Conservation (phyloP, 2,329 filamentous ascomycete genomes). For the Aspergillus sp. region DNA sequence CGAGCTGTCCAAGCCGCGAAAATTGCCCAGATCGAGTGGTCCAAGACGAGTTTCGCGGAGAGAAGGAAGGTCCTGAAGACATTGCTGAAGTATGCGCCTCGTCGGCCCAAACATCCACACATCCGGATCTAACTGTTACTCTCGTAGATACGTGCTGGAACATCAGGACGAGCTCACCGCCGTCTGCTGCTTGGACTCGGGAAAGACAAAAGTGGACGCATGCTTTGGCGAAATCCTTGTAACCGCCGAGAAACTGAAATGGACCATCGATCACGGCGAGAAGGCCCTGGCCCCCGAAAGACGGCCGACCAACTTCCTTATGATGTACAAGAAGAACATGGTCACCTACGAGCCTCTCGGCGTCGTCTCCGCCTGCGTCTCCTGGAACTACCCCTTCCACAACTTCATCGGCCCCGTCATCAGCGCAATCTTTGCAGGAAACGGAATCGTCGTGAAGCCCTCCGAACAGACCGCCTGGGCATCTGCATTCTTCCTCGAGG, state of each 20-base stretch:
- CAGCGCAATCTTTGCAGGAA: constrained; percentile 85
- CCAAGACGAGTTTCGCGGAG: constrained; percentile 71
- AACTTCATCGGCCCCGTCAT: constrained; percentile 92
- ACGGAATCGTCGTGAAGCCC: constrained; percentile 88
- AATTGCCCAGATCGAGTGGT: constrained; percentile 75
- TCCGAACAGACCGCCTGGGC: constrained; percentile 97
- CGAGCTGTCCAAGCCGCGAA: constrained; percentile 71
- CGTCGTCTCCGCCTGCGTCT: constrained; percentile 87
- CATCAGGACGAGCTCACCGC: constrained; percentile 85
- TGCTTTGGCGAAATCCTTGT: constrained; percentile 92
- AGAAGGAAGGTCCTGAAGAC: constrained; percentile 77
- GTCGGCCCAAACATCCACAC: not conserved
- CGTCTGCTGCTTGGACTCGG: constrained; percentile 85
- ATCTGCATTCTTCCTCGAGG: constrained; percentile 73
- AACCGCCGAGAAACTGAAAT: constrained; percentile 88
- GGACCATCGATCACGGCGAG: constrained; percentile 91
- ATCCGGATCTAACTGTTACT: too few relatives aligned
- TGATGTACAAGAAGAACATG: constrained; percentile 92
- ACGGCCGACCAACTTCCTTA: constrained; percentile 84
- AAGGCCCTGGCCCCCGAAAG: constrained; percentile 68
- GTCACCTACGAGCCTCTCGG: constrained; percentile 90
- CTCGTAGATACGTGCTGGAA: constrained; percentile 69
- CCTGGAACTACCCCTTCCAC: constrained; percentile 97
- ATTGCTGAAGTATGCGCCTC: constrained; percentile 60
- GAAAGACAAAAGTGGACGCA: constrained; percentile 94